phyloP scores from a whole-genome alignment of 345 rosid species.

The Chamaenerion angustifolium region DNA sequence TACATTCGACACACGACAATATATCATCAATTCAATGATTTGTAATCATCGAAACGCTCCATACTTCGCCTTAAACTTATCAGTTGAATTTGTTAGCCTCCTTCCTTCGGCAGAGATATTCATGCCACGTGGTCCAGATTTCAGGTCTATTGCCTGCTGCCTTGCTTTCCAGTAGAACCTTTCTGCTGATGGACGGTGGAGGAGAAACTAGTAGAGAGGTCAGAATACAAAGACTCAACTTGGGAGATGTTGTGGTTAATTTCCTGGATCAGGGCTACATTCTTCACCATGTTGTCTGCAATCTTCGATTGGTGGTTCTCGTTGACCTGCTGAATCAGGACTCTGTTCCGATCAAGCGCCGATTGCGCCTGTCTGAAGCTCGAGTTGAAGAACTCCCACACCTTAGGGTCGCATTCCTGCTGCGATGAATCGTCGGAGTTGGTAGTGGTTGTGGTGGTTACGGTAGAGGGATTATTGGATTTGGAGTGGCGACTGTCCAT shows the following conservation, averaged over 20 bases:
- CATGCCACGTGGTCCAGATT: slow-evolving; percentile 9
- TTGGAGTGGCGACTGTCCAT: too few species aligned
- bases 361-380: slow-evolving; percentile 57
- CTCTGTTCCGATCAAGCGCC: slow-evolving; percentile 70
- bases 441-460: slow-evolving; percentile 10
- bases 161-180: slow-evolving; percentile 13
- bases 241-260: slow-evolving; percentile 71
- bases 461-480: slow-evolving; percentile 14
- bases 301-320: slow-evolving; percentile 72
- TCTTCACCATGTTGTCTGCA: slow-evolving; percentile 74
- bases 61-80: too few species aligned
- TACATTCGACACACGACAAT: too few species aligned
- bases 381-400: slow-evolving; percentile 41
- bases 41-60: too few species aligned
- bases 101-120: too few species aligned
- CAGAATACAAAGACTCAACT: slow-evolving; percentile 68
- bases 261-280: slow-evolving; percentile 75
- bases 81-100: too few species aligned
- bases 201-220: slow-evolving; percentile 41
- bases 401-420: slow-evolving; percentile 36
- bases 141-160: slow-evolving; percentile 9
- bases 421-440: slow-evolving; percentile 4
- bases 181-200: slow-evolving; percentile 22
- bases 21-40: too few species aligned
- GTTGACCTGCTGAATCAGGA: slow-evolving; percentile 66